Evolutionary conservation across 768 basidiomycete species (phyloP).

Genomic region (Amanita muscaria): DNA sequence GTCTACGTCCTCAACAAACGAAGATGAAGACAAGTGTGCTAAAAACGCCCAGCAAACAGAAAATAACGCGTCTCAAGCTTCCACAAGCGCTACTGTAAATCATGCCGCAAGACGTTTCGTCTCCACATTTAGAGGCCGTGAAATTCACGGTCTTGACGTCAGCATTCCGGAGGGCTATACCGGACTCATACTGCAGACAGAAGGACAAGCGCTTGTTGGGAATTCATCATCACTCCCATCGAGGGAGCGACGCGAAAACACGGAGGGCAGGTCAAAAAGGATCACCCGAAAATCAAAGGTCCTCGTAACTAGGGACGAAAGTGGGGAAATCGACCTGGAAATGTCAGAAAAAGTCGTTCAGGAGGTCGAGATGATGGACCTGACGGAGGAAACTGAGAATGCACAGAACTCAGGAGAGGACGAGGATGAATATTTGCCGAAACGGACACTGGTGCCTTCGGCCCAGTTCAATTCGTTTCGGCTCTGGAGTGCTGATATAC

Average conservation of each 20-base stretch:
- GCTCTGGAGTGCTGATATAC: conserved; percentile 70
- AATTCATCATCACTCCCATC: no score
- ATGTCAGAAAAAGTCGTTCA: conserved; percentile 16
- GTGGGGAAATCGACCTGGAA: conserved; percentile 15
- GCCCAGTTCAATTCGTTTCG: conserved; percentile 57
- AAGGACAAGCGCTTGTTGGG: conserved; percentile 15
- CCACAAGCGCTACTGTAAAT: not conserved
- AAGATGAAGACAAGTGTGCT: not conserved
- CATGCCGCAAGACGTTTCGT: conserved; percentile 33
- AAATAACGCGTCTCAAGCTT: not conserved
- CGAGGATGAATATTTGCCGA: conserved; percentile 19
- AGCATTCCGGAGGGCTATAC: conserved; percentile 56
- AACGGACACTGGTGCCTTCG: conserved; percentile 34
- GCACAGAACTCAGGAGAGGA: conserved; percentile 8
- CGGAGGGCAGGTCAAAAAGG: conserved; percentile 11
- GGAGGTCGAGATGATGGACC: conserved; percentile 20
- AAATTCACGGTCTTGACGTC: conserved; percentile 57
- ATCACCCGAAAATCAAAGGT: conserved; percentile 20
- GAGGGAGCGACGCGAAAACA: no score
- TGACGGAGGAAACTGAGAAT: conserved; percentile 17
- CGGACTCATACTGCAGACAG: conserved; percentile 50
- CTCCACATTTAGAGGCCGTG: conserved; percentile 71
- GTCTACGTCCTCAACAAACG: not conserved
- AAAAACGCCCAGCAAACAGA: not conserved
- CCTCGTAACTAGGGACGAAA: conserved; percentile 15